A percentile compares a stretch with the other conserved stretches of the same genome.
phyloP scores from a whole-genome alignment of 176 grass and related monocot genomes.

The Dactylis glomerata region DNA sequence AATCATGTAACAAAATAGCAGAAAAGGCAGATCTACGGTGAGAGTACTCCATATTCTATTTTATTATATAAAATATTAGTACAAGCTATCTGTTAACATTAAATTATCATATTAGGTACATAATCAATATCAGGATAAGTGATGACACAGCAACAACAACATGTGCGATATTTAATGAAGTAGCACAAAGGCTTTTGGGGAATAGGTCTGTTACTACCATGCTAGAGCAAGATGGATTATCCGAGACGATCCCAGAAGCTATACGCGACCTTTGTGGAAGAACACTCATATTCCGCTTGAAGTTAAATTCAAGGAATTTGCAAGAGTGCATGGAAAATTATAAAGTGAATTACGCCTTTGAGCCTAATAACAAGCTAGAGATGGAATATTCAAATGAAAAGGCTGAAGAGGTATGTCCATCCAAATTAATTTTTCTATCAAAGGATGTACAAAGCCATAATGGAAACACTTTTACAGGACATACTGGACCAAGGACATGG shows the following conservation, averaged over 20 bases:
- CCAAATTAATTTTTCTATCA: background rate
- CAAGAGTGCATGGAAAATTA: background rate
- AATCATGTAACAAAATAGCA: background rate
- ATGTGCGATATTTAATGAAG: background rate
- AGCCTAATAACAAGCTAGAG: background rate
- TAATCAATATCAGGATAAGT: background rate
- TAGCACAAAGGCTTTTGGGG: background rate
- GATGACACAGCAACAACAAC: background rate
- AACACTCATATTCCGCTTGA: background rate
- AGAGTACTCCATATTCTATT: too few relatives aligned
- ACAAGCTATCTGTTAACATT: too few relatives aligned
- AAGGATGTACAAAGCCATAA: too few relatives aligned
- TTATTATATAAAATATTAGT: too few relatives aligned
- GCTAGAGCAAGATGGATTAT: background rate
- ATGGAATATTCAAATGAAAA: background rate
- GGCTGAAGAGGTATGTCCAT: background rate
- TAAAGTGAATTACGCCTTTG: background rate
- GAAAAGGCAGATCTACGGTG: too few relatives aligned
- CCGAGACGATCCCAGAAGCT: background rate
- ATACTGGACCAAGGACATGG: background rate
- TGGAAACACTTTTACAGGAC: too few relatives aligned
- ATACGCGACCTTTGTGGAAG: background rate
- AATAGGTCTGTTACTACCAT: background rate
- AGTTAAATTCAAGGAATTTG: background rate
- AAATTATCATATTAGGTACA: background rate